Evolutionary conservation across 106 monocot genomes (phyloP).

Genomic region (Agapanthus africanus): DNA sequence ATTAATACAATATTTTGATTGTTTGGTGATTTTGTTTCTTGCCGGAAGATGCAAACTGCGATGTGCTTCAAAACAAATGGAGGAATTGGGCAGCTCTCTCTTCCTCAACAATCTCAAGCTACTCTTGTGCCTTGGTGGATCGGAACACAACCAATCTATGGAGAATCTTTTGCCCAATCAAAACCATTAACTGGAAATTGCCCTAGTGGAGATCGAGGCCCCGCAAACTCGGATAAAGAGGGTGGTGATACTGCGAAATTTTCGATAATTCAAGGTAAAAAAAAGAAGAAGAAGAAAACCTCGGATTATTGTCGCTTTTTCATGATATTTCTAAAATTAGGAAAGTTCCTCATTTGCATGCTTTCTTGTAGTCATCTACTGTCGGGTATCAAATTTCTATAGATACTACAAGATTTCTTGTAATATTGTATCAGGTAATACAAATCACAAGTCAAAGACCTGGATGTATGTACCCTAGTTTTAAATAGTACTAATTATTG

Average conservation of each 20-base stretch:
- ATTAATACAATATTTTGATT: not conserved
- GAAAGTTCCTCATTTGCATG: not conserved
- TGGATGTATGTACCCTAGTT: not conserved
- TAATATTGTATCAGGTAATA: not conserved
- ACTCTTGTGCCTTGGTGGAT: conserved; percentile 7
- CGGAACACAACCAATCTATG: not conserved
- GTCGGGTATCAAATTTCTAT: not conserved
- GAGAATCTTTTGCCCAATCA: not conserved
- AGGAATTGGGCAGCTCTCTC: conserved; percentile 4
- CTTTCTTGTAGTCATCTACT: conserved; percentile 3
- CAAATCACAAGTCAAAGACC: not conserved
- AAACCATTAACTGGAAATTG: not conserved
- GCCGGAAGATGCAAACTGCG: conserved; percentile 5
- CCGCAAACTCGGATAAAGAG: not conserved
- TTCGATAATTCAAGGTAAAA: conserved; percentile 14
- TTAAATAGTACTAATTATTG: not conserved
- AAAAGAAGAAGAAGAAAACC: no score
- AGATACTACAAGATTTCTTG: not conserved
- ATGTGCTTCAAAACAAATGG: conserved; percentile 9
- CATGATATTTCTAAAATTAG: not conserved
- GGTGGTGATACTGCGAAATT: not conserved
- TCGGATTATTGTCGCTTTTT: not conserved
- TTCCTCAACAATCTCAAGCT: conserved; percentile 2
- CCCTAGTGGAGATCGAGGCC: not conserved
- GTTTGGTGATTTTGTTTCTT: not conserved